Evolutionary conservation across 495 filamentous ascomycete species (phyloP), one percentile per base, ranked within the genome.

Genomic region (Darksidea phi): DNA sequence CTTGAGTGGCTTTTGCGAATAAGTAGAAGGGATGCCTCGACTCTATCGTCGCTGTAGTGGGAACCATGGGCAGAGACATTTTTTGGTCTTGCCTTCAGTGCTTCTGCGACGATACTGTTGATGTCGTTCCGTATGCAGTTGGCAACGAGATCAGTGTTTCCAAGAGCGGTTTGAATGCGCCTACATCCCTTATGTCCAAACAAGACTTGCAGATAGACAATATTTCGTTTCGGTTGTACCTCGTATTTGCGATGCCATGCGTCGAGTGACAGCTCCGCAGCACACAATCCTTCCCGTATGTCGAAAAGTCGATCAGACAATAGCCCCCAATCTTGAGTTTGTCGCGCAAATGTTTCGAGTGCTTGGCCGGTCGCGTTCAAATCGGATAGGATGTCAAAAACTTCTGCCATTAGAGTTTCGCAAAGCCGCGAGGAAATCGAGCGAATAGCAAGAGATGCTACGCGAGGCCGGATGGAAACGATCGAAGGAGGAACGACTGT

Each of bases 291-390:
- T 47, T 63, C 60, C 37, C 37, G 46, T 8, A 58, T 8, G 32
- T 63, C 60, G 54, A 53, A 52, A 28, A 63, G 48, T n/a, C 54
- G 54, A 26, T 57, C 28, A 7, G 60, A 63, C 17, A 63, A 21
- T 26, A 57, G 15, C 1, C 45, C n/a, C 53, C 54, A 63, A 34
- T 37, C 26, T 7, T 26, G 2, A 2, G 52, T 48, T n/a, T 63
- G 60, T 32, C n/a, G 24, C 25, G 53, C 47, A 13, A 63, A 58
- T 26, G 60, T 26, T 2, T 26, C n/a, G 13, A 63, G 48, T 25
- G 41, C 28, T 7, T 41, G 12, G 0, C 38, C 34, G 20, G 60
- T 28, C 12, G 60, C 52, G 28, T 12, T 13, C 10, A 61, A 47
- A 21, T 26, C 49, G n/a, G 37, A 38, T 6, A 63, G 38, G 23